Evolutionary conservation across 2,329 filamentous ascomycete genomes (phyloP).

Genomic region (Alternaria atra): DNA sequence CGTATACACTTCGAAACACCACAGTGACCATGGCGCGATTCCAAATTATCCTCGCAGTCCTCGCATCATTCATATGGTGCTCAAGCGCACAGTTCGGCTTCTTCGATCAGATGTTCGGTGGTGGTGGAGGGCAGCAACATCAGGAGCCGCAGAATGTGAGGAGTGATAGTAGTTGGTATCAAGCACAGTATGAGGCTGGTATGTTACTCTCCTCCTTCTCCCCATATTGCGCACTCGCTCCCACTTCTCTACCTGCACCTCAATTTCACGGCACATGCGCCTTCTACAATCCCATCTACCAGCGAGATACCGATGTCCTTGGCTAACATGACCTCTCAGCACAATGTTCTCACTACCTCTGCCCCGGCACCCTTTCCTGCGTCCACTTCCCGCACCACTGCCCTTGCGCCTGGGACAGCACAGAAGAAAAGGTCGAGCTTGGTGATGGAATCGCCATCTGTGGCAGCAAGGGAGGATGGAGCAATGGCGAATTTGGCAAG

Average conservation of each 20-base stretch:
- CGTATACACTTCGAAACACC: background rate
- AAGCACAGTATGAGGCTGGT: constrained; percentile 74
- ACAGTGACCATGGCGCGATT: constrained; percentile 40
- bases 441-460: constrained; percentile 78
- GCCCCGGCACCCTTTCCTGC: constrained; percentile 91
- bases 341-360: constrained; percentile 92
- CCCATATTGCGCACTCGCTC: background rate
- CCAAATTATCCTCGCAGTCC: constrained; percentile 42
- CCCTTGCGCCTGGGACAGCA: constrained; percentile 79
- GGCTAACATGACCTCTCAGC: constrained; percentile 59
- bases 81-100: constrained; percentile 88
- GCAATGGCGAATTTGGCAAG: constrained; percentile 72
- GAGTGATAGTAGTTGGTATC: constrained; percentile 85
- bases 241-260: background rate
- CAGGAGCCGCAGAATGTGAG: constrained; percentile 76
- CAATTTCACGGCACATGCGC: background rate
- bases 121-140: constrained; percentile 67
- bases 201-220: constrained; percentile 29
- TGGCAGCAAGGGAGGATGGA: constrained; percentile 78
- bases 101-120: constrained; percentile 96
- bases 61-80: constrained; percentile 66
- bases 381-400: constrained; percentile 98
- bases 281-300: background rate
- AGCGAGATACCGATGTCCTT: background rate
- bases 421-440: constrained; percentile 74